Evolutionary conservation across 2,329 filamentous ascomycete genomes (phyloP), one percentile per base, ranked within the genome.

Genomic region (Penicillium sclerotiorum): DNA sequence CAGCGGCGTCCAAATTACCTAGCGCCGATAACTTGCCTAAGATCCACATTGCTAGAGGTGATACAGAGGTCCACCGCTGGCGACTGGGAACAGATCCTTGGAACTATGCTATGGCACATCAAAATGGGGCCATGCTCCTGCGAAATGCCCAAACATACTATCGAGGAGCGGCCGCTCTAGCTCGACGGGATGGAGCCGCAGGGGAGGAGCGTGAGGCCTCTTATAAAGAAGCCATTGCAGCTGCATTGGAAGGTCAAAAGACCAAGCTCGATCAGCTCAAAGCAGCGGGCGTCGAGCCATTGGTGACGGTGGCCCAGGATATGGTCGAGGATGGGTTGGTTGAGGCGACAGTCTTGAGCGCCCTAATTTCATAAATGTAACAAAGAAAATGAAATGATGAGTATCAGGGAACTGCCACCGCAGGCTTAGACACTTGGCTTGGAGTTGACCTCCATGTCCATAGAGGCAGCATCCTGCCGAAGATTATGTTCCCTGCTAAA

Each of bases 101-200:
- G 60, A 67, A 70, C 20, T 71, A 77, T 42, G 59, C 66, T 4
- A 58, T 74, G 40, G 73, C 77, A 4, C 62, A 68, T 21, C 73
- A 74, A 40, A 78, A 80, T 58, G 70, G 67, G 4, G 57, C 67
- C 5, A 78, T 74, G 2, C 66, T 84, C 11, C 61, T 81, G 30
- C 76, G 75, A 47, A 85, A 85, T 56, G 80, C 82, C 1, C 76
- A 78, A 53, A 81, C 77, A 5, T 84, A 81, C 59, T 85, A 82
- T 58, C 75, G 78, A 17, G 81, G 81, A 32, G 80, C 79, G 11
- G 70, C 70, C 30, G 70, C 69, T 28, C 54, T 74, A 7, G 72
- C 72, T 4, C 63, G 62, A 23, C 65, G 70, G 44, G 71, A 72
- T 32, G 77, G 75, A 12, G 70, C 73, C 7, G 52, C 41, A 2